A percentile compares a stretch with the other conserved stretches of the same genome.
phyloP scores from a whole-genome alignment of 2,329 filamentous ascomycete species.

The Ascochyta koolunga region DNA sequence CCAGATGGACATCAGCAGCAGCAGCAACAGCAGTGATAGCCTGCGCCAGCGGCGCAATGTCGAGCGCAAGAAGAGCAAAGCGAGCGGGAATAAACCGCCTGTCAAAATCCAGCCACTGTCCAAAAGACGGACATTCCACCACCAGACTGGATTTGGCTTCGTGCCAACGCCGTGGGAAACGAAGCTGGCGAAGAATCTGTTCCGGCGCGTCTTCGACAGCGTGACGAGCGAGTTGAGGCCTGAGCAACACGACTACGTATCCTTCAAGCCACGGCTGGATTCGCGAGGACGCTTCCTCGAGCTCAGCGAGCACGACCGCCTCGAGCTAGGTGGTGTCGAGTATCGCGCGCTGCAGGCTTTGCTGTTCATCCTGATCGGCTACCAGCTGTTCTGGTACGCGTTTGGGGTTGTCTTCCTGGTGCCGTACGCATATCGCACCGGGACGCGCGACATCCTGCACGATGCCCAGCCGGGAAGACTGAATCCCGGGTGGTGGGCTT shows the following conservation, averaged over 20 bases:
- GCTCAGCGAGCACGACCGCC: conserved; percentile 51
- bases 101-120: conserved; percentile 20
- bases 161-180: conserved; percentile 43
- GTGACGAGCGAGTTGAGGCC: conserved; percentile 29
- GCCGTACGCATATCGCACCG: conserved; percentile 50
- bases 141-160: conserved; percentile 35
- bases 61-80: conserved; percentile 1
- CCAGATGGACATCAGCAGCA: conserved; percentile 8
- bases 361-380: conserved; percentile 54
- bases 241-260: conserved; percentile 37
- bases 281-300: conserved; percentile 39
- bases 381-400: conserved; percentile 40
- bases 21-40: conserved; percentile 12
- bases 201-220: conserved; percentile 25
- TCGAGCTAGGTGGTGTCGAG: conserved; percentile 59
- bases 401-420: conserved; percentile 58
- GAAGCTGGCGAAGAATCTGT: conserved; percentile 28
- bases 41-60: conserved; percentile 8
- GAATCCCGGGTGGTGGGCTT: conserved; percentile 41
- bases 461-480: conserved; percentile 45
- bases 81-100: not conserved
- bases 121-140: conserved; percentile 30
- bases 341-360: conserved; percentile 59
- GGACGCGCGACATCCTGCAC: conserved; percentile 50
- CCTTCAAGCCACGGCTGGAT: conserved; percentile 40